phyloP scores from a whole-genome alignment of 139 green algal species.

The Chlorella sorokiniana region DNA sequence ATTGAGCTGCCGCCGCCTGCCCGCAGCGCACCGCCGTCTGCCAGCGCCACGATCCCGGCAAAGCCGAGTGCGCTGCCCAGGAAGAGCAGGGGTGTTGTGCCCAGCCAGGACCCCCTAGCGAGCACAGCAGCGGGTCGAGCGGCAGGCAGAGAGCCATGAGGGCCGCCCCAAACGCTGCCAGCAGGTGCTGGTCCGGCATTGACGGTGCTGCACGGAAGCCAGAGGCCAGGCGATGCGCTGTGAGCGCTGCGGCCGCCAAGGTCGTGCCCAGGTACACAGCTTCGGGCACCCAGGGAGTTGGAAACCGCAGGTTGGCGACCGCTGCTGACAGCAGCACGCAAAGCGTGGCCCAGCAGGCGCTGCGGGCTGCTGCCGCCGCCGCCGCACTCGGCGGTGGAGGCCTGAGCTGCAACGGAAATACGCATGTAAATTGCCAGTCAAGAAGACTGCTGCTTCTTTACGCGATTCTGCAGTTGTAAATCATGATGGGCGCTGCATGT shows the following conservation, averaged over 20 bases:
- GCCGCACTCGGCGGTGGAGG: background rate
- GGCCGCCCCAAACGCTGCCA: background rate
- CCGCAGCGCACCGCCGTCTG: background rate
- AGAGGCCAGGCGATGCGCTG: background rate
- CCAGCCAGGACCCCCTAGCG: conserved; percentile 1
- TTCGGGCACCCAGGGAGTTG: conserved; percentile 28
- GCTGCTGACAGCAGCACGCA: background rate
- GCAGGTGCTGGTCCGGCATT: background rate
- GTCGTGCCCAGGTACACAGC: conserved; percentile 6
- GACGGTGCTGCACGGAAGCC: no score
- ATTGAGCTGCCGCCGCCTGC: background rate
- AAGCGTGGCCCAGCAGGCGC: background rate
- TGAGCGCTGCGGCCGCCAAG: background rate
- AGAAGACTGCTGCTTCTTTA: background rate
- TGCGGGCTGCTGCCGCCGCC: background rate
- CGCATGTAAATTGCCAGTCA: background rate
- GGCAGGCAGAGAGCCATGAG: background rate
- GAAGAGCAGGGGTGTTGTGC: conserved; percentile 6
- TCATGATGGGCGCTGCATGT: background rate
- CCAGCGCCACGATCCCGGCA: conserved; percentile 16
- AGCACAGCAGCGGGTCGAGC: conserved; percentile 18
- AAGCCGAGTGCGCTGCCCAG: conserved; percentile 2
- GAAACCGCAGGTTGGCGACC: background rate
- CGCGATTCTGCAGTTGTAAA: background rate
- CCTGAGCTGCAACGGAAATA: background rate